Percentiles rank a stretch among this genome's conserved stretches.
phyloP scores from a whole-genome alignment of 2,329 filamentous ascomycete species.

The Ophiocordyceps robertsii region DNA sequence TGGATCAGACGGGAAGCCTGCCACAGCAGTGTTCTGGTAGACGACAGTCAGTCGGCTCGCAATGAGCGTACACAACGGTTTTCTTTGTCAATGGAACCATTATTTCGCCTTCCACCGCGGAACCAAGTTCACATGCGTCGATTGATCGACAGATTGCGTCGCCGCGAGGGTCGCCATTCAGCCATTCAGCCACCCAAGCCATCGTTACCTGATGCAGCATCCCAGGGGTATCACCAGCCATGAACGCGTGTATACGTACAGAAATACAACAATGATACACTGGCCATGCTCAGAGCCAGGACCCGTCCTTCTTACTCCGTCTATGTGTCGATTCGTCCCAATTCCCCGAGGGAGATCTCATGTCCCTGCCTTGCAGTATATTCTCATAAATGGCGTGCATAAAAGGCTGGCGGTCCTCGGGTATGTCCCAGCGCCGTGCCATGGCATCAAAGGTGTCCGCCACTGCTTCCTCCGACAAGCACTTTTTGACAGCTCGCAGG shows the following conservation, averaged over 20 bases:
- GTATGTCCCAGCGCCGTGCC: slow-evolving; percentile 31
- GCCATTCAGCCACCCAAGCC: background rate
- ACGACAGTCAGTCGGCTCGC: slow-evolving; percentile 13
- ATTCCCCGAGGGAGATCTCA: slow-evolving; percentile 13
- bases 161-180: too few relatives aligned
- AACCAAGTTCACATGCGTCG: background rate
- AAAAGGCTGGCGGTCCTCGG: slow-evolving; percentile 26
- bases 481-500: slow-evolving; percentile 50
- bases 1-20: background rate
- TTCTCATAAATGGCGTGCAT: slow-evolving; percentile 31
- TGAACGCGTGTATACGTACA: background rate
- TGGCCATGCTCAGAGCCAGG: slow-evolving; percentile 12
- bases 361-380: slow-evolving; percentile 21
- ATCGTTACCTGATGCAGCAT: background rate
- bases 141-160: background rate
- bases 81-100: slow-evolving; percentile 8
- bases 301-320: slow-evolving; percentile 14
- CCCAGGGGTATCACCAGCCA: background rate
- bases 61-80: slow-evolving; percentile 12
- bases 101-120: background rate
- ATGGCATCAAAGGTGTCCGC: slow-evolving; percentile 40
- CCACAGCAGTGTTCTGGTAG: slow-evolving; percentile 18
- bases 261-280: background rate
- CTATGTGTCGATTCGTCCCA: slow-evolving; percentile 11
- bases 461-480: slow-evolving; percentile 36